These are phyloP conservation scores for Abelmoschus esculentus DNA, from an alignment of 345 rosid genomes.

Conservation along the genomic window DNA sequence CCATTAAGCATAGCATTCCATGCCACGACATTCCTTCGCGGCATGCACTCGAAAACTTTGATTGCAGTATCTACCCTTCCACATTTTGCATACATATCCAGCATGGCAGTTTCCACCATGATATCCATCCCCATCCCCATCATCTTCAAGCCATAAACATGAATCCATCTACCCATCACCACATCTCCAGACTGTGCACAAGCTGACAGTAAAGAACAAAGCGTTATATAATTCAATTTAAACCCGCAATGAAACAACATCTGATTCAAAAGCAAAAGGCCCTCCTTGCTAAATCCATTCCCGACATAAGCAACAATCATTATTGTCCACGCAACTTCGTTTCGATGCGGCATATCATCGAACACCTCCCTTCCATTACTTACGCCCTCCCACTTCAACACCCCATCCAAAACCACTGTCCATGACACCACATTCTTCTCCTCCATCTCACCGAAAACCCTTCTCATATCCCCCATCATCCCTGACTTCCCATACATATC, in stretches of 20 bases:
- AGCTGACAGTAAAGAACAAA: conserved; percentile 62
- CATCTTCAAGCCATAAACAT: conserved; percentile 52
- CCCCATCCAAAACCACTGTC: conserved; percentile 59
- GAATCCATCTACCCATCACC: conserved; percentile 63
- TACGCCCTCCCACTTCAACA: conserved; percentile 10
- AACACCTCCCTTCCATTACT: conserved; percentile 21
- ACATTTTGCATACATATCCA: conserved; percentile 86
- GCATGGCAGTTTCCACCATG: conserved; percentile 64
- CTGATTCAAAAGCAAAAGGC: conserved; percentile 35
- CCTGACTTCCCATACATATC: conserved; percentile 65
- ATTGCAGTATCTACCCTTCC: conserved; percentile 52
- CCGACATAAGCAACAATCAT: conserved; percentile 61
- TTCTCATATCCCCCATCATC: conserved; percentile 24
- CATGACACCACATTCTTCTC: conserved; percentile 60
- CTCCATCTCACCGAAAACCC: conserved; percentile 37
- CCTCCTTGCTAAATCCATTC: conserved; percentile 44
- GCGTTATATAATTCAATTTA: conserved; percentile 41
- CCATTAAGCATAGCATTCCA: conserved; percentile 81
- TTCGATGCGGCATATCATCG: conserved; percentile 60
- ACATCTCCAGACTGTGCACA: conserved; percentile 64
- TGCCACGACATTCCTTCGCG: conserved; percentile 55
- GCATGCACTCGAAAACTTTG: conserved; percentile 45
- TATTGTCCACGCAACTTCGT: conserved; percentile 67
- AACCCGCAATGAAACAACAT: conserved; percentile 37
- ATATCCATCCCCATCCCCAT: conserved; percentile 38